These are phyloP conservation scores for Sporothrix brunneoviolacea DNA, from an alignment of 2,329 filamentous ascomycete species.

Conservation along the genomic window DNA sequence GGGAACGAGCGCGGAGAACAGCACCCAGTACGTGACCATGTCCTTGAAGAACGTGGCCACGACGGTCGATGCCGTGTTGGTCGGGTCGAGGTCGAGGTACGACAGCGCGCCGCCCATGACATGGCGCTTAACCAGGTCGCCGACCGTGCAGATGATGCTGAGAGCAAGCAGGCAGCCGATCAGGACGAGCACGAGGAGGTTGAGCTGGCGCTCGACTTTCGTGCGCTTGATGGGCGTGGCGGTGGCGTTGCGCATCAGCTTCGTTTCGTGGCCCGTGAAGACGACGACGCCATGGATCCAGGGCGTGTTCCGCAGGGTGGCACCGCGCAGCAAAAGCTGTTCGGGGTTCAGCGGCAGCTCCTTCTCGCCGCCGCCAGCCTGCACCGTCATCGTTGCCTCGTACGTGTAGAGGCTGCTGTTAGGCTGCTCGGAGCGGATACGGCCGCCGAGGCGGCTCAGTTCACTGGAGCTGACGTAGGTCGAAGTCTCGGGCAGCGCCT, in stretches of 20 bases:
- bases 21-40: constrained; percentile 96
- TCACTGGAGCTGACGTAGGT: constrained; percentile 81
- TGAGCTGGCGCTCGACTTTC: constrained; percentile 89
- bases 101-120: constrained; percentile 54
- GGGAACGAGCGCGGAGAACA: constrained; percentile 93
- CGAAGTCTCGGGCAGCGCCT: constrained; percentile 87
- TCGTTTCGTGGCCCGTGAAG: constrained; percentile 96
- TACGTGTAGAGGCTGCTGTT: constrained; percentile 99
- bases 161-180: constrained; percentile 76
- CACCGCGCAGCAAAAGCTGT: constrained; percentile 85
- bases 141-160: constrained; percentile 84
- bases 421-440: constrained; percentile 88
- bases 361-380: constrained; percentile 84
- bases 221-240: constrained; percentile 97
- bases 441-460: constrained; percentile 76
- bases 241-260: constrained; percentile 97
- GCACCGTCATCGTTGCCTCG: constrained; percentile 89
- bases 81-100: constrained; percentile 64
- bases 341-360: constrained; percentile 85
- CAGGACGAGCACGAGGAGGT: constrained; percentile 85
- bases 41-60: constrained; percentile 83
- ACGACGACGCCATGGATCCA: constrained; percentile 97
- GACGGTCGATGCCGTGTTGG: constrained; percentile 49
- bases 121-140: constrained; percentile 74
- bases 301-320: constrained; percentile 89